phyloP scores from a whole-genome alignment of 129 eudicot genomes.

The Arctium minus region DNA sequence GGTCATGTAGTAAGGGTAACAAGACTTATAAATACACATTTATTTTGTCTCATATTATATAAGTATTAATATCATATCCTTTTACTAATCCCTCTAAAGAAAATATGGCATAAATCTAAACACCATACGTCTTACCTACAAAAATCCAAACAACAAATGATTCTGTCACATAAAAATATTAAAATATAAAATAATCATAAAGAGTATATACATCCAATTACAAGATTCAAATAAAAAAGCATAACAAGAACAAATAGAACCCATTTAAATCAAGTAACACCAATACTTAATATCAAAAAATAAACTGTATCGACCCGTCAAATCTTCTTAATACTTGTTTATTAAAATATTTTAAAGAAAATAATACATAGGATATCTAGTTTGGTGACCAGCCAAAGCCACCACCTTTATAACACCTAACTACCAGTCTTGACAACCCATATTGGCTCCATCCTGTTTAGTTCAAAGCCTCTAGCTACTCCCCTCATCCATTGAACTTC shows the following conservation, averaged over 20 bases:
- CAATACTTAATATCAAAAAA: neutral
- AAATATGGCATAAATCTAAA: neutral
- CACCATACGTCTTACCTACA: neutral
- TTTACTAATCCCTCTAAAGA: no score
- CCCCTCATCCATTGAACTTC: constrained; percentile 15
- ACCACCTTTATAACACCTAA: constrained; percentile 29
- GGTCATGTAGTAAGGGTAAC: neutral
- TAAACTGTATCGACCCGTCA: neutral
- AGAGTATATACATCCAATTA: neutral
- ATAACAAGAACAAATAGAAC: neutral
- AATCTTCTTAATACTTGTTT: neutral
- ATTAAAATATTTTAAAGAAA: neutral
- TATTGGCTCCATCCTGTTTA: constrained; percentile 23
- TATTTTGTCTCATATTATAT: neutral
- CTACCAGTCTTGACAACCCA: constrained; percentile 38
- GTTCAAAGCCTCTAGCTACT: constrained; percentile 24
- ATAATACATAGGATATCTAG: constrained; percentile 21
- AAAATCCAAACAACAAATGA: no score
- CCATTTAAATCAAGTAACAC: neutral
- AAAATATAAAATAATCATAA: neutral
- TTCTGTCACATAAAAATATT: neutral
- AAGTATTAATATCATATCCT: neutral
- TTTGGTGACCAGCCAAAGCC: constrained; percentile 48
- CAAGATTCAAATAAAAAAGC: neutral
- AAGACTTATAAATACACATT: neutral